Conservation (phyloP, 257 asterid species). For the Primulina eburnea region DNA sequence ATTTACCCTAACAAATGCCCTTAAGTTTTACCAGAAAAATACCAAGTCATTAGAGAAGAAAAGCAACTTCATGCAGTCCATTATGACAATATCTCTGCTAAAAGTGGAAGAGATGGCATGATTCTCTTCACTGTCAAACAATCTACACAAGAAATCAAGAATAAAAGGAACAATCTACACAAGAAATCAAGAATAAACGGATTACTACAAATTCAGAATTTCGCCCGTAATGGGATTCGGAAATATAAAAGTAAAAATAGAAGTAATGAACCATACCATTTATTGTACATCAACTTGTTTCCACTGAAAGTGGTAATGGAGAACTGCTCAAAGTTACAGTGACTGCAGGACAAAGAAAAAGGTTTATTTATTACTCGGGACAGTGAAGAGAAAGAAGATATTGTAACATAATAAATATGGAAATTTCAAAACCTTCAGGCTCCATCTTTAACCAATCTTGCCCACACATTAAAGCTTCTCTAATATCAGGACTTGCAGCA, state of each 20-base stretch:
- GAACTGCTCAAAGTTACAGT: slow-evolving; percentile 34
- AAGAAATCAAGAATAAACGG: slow-evolving; percentile 21
- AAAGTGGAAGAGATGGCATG: slow-evolving; percentile 19
- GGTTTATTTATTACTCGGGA: neutral
- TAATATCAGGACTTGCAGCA: slow-evolving; percentile 60
- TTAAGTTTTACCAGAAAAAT: slow-evolving; percentile 3
- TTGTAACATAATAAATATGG: neutral
- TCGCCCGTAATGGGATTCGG: neutral
- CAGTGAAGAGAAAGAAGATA: slow-evolving; percentile 5
- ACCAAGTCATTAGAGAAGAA: slow-evolving; percentile 21
- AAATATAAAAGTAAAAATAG: slow-evolving; percentile 9
- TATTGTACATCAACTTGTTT: slow-evolving; percentile 39
- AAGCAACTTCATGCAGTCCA: slow-evolving; percentile 7
- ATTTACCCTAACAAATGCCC: slow-evolving; percentile 21
- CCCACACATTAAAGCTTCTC: slow-evolving; percentile 94
- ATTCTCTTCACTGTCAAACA: slow-evolving; percentile 30
- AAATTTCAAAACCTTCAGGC: slow-evolving; percentile 53
- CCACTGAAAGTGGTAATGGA: slow-evolving; percentile 48
- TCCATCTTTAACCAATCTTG: slow-evolving; percentile 82
- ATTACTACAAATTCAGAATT: slow-evolving; percentile 23
- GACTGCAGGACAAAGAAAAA: slow-evolving; percentile 35
- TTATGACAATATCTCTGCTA: neutral
- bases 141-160: slow-evolving; percentile 34
- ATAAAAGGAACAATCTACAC: slow-evolving; percentile 33
- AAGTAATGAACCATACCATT: slow-evolving; percentile 30